phyloP scores from a whole-genome alignment of 805 yeast genomes.

The Saturnispora serradocipensis region DNA sequence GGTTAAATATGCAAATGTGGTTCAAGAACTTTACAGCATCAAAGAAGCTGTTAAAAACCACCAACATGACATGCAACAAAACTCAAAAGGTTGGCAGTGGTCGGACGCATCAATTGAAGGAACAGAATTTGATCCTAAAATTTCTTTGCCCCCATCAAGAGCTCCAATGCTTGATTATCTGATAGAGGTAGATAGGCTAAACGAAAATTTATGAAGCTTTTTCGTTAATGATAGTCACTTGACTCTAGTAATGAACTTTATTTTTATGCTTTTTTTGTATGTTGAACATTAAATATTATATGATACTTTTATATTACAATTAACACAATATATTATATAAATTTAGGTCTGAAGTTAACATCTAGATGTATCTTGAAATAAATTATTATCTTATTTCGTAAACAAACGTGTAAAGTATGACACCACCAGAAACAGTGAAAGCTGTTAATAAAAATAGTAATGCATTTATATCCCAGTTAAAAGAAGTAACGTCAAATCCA shows the following conservation, averaged over 20 bases:
- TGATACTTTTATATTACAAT: background rate
- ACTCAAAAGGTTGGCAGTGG: background rate
- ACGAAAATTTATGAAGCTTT: background rate
- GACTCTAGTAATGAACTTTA: background rate
- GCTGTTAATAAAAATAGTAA: slow-evolving; percentile 47
- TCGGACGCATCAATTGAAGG: background rate
- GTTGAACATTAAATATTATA: background rate
- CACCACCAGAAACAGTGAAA: slow-evolving; percentile 63
- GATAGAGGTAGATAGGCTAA: background rate
- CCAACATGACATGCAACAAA: slow-evolving; percentile 1
- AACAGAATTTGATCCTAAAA: background rate
- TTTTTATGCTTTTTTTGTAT: background rate
- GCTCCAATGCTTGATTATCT: background rate
- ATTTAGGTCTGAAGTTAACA: background rate
- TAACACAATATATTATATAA: background rate
- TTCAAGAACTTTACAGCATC: slow-evolving; percentile 3
- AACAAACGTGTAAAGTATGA: slow-evolving; percentile 62
- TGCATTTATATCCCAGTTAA: slow-evolving; percentile 54
- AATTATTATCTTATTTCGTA: slow-evolving; percentile 54
- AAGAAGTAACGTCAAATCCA: slow-evolving; percentile 81
- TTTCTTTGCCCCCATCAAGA: slow-evolving; percentile 1
- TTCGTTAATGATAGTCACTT: background rate
- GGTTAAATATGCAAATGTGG: slow-evolving; percentile 1
- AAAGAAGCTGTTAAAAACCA: background rate
- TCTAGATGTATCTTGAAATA: background rate